These are phyloP conservation scores for Penicillium antarcticum DNA, from an alignment of 495 filamentous ascomycete genomes.

Conservation along the genomic window DNA sequence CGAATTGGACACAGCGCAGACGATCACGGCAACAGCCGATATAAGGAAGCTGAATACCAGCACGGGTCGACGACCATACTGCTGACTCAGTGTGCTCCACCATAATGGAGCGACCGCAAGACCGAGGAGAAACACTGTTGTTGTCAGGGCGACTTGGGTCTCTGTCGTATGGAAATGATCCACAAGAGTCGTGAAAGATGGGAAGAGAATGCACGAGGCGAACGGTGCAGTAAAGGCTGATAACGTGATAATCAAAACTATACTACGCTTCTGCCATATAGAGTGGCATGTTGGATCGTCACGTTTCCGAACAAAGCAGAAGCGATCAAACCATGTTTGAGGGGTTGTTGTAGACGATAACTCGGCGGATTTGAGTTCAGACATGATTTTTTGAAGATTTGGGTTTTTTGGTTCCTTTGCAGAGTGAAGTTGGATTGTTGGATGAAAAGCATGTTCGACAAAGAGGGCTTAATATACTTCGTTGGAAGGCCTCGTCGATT, in stretches of 20 bases:
- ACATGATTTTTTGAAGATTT: no score
- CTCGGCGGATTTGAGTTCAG: no score
- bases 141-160: neutral
- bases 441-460: no score
- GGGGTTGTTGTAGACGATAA: no score
- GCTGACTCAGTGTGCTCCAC: neutral
- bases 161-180: neutral
- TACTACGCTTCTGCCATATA: neutral
- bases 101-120: neutral
- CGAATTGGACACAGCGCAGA: neutral
- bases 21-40: neutral
- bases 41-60: neutral
- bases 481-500: no score
- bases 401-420: no score
- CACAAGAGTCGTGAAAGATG: neutral
- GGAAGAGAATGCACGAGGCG: neutral
- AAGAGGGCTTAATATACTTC: no score
- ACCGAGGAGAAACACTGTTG: neutral
- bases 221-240: neutral
- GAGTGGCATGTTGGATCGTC: neutral
- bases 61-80: neutral
- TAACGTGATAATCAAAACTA: neutral
- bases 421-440: no score
- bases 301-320: neutral
- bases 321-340: neutral